Evolutionary conservation across 495 filamentous ascomycete genomes (phyloP).

Genomic region (Hypoxylon crocopeplum): DNA sequence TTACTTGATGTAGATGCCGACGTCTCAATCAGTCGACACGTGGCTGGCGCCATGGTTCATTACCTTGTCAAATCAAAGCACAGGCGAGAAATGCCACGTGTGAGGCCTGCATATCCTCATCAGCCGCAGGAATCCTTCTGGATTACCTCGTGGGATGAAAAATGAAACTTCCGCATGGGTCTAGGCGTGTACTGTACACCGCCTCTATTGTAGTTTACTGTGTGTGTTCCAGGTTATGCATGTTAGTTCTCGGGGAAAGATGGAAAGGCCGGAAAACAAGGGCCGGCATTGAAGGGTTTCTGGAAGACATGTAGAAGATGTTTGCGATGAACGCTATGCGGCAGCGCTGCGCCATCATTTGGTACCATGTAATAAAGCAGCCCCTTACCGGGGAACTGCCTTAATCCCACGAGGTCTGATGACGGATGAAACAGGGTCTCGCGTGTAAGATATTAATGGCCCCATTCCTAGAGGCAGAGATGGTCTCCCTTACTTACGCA

Average conservation of each 20-base stretch:
- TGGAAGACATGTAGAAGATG: constrained; percentile 18
- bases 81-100: constrained; percentile 32
- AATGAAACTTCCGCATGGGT: constrained; percentile 11
- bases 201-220: no score
- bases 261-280: no score
- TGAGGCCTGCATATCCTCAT: constrained; percentile 30
- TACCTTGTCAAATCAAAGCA: constrained; percentile 31
- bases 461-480: not conserved
- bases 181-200: no score
- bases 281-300: constrained; percentile 9
- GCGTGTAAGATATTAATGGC: constrained; percentile 13
- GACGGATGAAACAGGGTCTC: constrained; percentile 20
- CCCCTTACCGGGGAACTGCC: constrained; percentile 12
- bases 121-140: constrained; percentile 25
- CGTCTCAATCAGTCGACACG: constrained; percentile 21
- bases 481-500: constrained; percentile 2
- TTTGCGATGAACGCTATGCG: constrained; percentile 4
- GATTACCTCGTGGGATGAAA: constrained; percentile 1
- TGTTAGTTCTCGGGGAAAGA: no score
- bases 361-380: not conserved
- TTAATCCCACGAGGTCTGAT: constrained; percentile 9
- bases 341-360: constrained; percentile 15
- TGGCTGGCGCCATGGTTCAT: constrained; percentile 26
- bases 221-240: no score
- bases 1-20: constrained; percentile 6